Conservation (phyloP, 148 eudicot species). For the Rhododendron kiyosumense region DNA sequence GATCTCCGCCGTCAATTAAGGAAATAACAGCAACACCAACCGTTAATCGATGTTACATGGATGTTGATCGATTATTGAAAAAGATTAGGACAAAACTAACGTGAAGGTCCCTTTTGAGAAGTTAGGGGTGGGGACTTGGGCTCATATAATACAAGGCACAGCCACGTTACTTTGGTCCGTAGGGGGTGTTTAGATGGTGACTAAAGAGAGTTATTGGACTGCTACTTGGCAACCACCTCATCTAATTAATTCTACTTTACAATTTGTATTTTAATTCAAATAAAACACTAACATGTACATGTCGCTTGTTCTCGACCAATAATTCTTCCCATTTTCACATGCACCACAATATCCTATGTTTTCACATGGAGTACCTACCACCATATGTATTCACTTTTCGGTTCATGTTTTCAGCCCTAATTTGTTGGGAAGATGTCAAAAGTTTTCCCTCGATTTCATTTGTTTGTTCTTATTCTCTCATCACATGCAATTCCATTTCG, state of each 20-base stretch:
- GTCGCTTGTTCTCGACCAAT: neutral
- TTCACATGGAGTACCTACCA: neutral
- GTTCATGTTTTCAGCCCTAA: neutral
- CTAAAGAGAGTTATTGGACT: neutral
- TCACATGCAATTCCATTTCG: neutral
- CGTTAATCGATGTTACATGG: neutral
- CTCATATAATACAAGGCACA: neutral
- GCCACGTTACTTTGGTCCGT: neutral
- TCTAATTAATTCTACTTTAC: neutral
- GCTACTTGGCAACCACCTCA: neutral
- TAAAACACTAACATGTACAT: neutral
- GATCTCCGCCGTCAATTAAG: neutral
- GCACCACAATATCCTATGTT: neutral
- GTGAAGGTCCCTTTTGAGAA: neutral
- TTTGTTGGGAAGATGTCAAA: neutral
- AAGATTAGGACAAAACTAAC: neutral
- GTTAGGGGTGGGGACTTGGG: neutral
- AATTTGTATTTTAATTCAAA: neutral
- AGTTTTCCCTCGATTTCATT: neutral
- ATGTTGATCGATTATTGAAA: neutral
- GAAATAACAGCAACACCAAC: neutral
- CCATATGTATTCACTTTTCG: neutral
- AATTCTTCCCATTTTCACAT: neutral
- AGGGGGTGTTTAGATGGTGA: neutral
- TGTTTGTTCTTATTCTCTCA: neutral